Evolutionary conservation across 345 rosid species (phyloP), one percentile per base, ranked within the genome.

Genomic region (Mallotus nudiflorus): DNA sequence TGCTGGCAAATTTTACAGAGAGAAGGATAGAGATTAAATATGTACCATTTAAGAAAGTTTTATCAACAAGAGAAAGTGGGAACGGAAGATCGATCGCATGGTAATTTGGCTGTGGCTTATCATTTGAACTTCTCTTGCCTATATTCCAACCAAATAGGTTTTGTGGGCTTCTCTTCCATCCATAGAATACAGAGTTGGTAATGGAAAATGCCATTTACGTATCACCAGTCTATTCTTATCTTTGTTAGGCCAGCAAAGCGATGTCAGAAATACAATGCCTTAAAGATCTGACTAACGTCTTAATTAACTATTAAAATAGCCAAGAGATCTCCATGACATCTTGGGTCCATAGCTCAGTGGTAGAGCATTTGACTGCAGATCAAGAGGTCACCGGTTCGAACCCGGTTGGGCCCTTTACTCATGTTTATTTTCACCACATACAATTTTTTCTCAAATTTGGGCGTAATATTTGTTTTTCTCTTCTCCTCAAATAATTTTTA

Each of bases 41-140:
- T 0, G 45, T 82, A 86, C 91, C 93, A 42, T 65, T 85, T 57
- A 90, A 74, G 84, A 90, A 92, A 31, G 97, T 92, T 51, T 77
- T 82, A 59, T 76, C 80, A 35, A 88, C 85, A 29, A 92, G 87
- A 49, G 94, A 85, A 64, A 69, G 81, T 42, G 92, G 69, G 84
- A 90, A 88, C 37, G 96, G 93, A 70, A 87, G 82, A 69, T 87
- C 75, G 18, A 77, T 16, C 10, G 83, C 85, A 9, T 88, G 79
- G 64, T 87, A 87, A 69, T 71, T 77, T 2, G 83, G 83, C 44
- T 75, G 79, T 33, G 85, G 89, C 50, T 31, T 77, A 31, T 81
- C 67, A 42, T 79, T 70, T 39, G 39, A 46, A 59, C 40, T 70
- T 65, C 80, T 82, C 71, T 78, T 83, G 70, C 85, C 88, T 2